Conservation (phyloP, 1,139 yeast species). For the Candida labiduridarum region DNA sequence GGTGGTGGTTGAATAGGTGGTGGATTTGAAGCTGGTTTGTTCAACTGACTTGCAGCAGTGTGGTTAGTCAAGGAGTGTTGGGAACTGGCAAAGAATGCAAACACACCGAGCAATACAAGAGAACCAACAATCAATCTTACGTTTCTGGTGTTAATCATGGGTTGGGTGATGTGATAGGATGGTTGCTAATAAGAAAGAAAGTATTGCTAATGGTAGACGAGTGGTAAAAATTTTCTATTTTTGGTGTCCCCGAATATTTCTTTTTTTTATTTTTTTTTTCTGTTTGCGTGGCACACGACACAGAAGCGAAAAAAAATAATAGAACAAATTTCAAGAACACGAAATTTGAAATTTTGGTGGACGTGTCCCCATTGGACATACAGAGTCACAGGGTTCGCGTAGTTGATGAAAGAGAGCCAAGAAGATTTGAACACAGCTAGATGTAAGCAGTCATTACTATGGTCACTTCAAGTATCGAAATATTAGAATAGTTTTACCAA, state of each 20-base stretch:
- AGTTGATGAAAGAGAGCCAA: too few species aligned
- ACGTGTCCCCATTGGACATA: too few species aligned
- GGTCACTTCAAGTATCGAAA: too few species aligned
- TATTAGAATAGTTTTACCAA: too few species aligned
- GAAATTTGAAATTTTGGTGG: too few species aligned
- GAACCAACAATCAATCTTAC: conserved; percentile 39
- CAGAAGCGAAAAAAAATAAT: background rate
- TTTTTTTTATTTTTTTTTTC: conserved; percentile 52
- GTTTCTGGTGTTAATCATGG: conserved; percentile 40
- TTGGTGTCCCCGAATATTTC: background rate
- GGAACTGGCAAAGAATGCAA: conserved; percentile 40
- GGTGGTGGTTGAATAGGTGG: conserved; percentile 3
- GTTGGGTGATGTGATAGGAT: background rate
- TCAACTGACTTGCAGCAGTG: conserved; percentile 26
- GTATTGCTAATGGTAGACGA: background rate
- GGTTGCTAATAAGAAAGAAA: background rate
- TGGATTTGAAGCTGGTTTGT: conserved; percentile 26
- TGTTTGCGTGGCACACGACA: background rate
- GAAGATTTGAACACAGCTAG: too few species aligned
- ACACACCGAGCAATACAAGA: conserved; percentile 35
- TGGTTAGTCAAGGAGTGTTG: conserved; percentile 25
- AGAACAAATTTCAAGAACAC: background rate
- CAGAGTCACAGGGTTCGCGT: too few species aligned
- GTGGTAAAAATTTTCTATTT: conserved; percentile 1
- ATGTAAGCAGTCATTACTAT: too few species aligned